Conservation (phyloP, 1,284 basidiomycete species). For the Coniophora puteana region DNA sequence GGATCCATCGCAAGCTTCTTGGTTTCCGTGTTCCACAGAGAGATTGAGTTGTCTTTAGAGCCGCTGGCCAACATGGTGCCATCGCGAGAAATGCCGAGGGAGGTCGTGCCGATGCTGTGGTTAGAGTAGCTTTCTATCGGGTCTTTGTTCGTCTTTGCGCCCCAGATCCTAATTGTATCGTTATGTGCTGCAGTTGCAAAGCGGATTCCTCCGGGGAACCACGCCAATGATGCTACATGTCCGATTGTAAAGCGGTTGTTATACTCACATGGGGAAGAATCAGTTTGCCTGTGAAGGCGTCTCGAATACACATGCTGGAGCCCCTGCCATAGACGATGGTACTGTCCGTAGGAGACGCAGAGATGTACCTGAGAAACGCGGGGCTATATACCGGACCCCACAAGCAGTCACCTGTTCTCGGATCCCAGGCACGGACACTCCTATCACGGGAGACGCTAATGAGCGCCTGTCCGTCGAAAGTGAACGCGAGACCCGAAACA, state of each 20-base stretch:
- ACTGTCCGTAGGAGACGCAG: no score
- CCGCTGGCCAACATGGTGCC: no score
- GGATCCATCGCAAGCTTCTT: neutral
- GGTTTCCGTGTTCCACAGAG: slow-evolving; percentile 3
- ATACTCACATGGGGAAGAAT: no score
- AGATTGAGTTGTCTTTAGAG: slow-evolving; percentile 7
- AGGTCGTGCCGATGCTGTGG: neutral
- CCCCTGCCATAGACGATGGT: no score
- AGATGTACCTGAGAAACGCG: no score
- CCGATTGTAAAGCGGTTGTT: no score
- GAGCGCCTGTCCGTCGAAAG: slow-evolving; percentile 17
- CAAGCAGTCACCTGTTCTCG: no score
- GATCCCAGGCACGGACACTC: no score
- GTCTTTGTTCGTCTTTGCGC: neutral
- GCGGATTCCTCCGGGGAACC: neutral
- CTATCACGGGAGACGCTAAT: no score
- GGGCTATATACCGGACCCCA: no score
- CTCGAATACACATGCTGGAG: no score
- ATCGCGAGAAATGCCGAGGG: slow-evolving; percentile 1
- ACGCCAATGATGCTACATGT: neutral
- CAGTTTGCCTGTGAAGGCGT: no score
- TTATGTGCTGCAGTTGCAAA: neutral
- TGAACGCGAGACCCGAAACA: slow-evolving; percentile 17
- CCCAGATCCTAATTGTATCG: slow-evolving; percentile 1
- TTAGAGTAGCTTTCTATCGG: neutral